Evolutionary conservation across 441 rosid genomes (phyloP), one percentile per base, ranked within the genome.

Genomic region (Geranium incanum): DNA sequence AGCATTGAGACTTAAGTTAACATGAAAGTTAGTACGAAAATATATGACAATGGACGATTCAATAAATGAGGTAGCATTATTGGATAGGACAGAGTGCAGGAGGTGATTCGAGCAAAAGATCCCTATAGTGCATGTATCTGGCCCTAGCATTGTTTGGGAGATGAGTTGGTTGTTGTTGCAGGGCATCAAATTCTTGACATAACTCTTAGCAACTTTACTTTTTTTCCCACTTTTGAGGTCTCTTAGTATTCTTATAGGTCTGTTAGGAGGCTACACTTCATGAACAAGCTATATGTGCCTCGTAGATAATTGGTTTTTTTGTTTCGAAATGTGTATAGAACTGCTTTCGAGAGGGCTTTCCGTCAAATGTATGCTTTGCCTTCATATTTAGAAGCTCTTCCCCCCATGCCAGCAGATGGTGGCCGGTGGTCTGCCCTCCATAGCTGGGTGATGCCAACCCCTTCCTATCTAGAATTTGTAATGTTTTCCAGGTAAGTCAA

Each of bases 361-460:
- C 90, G 88, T 68, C 86, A 82, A 76, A 95, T 93, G 95, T 93
- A 91, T 75, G 78, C 69, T 41, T 81, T 95, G 74, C 98, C 96
- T 68, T 76, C 87, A 72, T 74, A 86, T 77, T 41, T 83, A 36
- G 94, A 87, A 77, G 92, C 84, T 81, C 97, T 88, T 77, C 98
- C 97, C 12, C 97, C 97, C 65, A 95, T 93, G 99, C 98, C 97
- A 43, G 88, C 83, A 75, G 99, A 89, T 82, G 91, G 92, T 75
- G 86, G 90, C 77, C 81, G 81, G 75, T 93, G 99, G 99, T 93
- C 98, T 74, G 79, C 95, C 68, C 86, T 93, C 75, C 96, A 95
- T 77, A 81, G 96, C 75, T 95, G 99, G 99, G 95, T 88, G 79
- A 93, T 95, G 98, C 99, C 97, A 71, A 95, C 99, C 66, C 87